These are phyloP conservation scores for Tarenaya hassleriana DNA, from an alignment of 345 rosid genomes.

Conservation along the genomic window DNA sequence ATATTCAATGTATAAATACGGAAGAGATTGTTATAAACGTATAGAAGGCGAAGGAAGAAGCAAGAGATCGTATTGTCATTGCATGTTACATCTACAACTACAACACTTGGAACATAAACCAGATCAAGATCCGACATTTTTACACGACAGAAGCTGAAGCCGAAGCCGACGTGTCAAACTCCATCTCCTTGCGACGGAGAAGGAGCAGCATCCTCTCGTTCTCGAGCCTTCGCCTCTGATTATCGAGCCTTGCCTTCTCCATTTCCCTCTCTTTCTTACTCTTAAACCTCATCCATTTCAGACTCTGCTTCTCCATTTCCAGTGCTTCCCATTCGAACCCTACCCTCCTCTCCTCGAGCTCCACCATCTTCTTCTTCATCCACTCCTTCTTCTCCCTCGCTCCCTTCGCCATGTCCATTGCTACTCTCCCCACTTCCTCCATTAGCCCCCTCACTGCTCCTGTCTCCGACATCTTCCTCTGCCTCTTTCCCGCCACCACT, in stretches of 20 bases:
- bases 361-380: conserved; percentile 51
- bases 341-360: conserved; percentile 68
- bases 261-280: conserved; percentile 91
- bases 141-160: conserved; percentile 44
- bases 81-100: too few species aligned
- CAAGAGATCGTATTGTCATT: too few species aligned
- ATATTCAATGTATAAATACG: too few species aligned
- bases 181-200: conserved; percentile 64
- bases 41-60: too few species aligned
- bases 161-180: conserved; percentile 37
- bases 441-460: conserved; percentile 41
- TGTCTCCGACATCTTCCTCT: conserved; percentile 13
- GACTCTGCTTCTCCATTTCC: conserved; percentile 83
- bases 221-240: conserved; percentile 58
- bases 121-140: conserved; percentile 35
- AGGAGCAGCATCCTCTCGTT: conserved; percentile 67
- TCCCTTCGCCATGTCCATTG: conserved; percentile 50
- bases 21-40: too few species aligned
- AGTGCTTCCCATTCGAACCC: conserved; percentile 51
- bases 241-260: conserved; percentile 79
- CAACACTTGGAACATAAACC: neutral
- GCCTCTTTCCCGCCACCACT: conserved; percentile 34
- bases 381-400: conserved; percentile 90
- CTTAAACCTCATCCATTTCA: conserved; percentile 86
- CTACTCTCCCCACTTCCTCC: conserved; percentile 38